Conservation (phyloP, 2,329 filamentous ascomycete species). For the Claviceps africana region DNA sequence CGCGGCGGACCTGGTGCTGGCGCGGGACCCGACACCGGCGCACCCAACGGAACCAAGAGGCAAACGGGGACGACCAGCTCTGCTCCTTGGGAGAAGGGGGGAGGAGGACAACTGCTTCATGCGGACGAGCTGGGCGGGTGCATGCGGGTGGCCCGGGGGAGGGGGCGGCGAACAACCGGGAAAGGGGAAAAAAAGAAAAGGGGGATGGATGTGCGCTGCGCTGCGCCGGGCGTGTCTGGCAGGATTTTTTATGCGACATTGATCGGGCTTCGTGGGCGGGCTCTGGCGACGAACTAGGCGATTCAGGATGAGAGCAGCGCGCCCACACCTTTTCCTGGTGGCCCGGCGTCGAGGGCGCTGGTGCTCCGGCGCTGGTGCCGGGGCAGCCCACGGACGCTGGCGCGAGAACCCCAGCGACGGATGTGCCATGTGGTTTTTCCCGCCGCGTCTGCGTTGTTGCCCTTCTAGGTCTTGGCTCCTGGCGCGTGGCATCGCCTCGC, state of each 20-base stretch:
- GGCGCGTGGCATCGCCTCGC: too few relatives aligned
- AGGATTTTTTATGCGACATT: not conserved
- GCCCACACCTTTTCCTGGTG: too few relatives aligned
- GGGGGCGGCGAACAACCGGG: not conserved
- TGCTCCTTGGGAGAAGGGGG: too few relatives aligned
- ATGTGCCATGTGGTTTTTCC: too few relatives aligned
- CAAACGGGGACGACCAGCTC: constrained; percentile 1
- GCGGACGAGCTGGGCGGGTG: not conserved
- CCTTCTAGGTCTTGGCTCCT: too few relatives aligned
- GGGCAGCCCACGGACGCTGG: constrained; percentile 1
- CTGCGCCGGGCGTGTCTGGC: not conserved
- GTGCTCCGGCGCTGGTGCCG: not conserved
- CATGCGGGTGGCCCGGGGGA: not conserved
- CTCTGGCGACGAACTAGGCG: not conserved
- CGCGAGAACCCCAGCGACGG: too few relatives aligned
- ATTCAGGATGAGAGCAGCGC: too few relatives aligned
- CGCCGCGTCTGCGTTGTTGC: too few relatives aligned
- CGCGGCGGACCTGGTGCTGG: not conserved
- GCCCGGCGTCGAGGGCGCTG: not conserved
- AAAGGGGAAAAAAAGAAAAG: too few relatives aligned
- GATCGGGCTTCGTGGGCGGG: not conserved
- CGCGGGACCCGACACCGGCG: not conserved
- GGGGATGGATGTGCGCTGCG: not conserved
- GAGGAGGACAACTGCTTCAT: too few relatives aligned
- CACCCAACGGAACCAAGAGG: too few relatives aligned